Base-by-base conservation (phyloP, 306 rosid species). In the Crotalaria pallida region DNA sequence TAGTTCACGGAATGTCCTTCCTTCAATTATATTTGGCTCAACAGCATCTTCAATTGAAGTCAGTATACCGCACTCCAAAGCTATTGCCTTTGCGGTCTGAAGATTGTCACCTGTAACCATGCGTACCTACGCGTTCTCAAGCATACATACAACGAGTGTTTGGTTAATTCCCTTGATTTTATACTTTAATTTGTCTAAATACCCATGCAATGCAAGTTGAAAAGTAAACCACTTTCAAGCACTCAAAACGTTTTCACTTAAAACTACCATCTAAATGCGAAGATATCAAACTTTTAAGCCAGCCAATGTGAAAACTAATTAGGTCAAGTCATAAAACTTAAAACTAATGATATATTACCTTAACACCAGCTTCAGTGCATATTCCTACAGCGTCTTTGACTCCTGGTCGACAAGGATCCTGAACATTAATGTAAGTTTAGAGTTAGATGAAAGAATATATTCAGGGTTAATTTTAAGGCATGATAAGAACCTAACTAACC, bases 31-130 rank as follows among this genome's bases (percentile, higher is more conserved):
- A 61, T 45, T 81, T 72, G 96, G 98, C 70, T 94, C 96, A 13
- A 79, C 71, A 57, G 87, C 90, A 33, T 85, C 98, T 65, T 85
- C 91, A 49, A 0, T 65, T 57, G 95, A 80, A 69, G 65, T 11
- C 47, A 94, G 87, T 78, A 94, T 94, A 53, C 97, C 98, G 84
- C 98, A 94, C 81, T 94, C 98, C 74, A 94, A 58, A 47, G 98
- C 96, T 31, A 90, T 94, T 71, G 98, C 98, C 86, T 87, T 94
- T 45, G 97, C 98, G 18, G 97, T 94, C 70, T 88, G 97, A 71
- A 94, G 83, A 78, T 94, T 94, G 81, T 94, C 98, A 34, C 97
- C 98, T 0, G 98, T 94, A 72, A 94, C 97, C 98, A 94, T 94
- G 75, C 98, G 90, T 38, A 94, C 98, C 98, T 94, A 82, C 27